Evolutionary conservation across 768 basidiomycete species (phyloP).

Genomic region (Lactarius indigo): DNA sequence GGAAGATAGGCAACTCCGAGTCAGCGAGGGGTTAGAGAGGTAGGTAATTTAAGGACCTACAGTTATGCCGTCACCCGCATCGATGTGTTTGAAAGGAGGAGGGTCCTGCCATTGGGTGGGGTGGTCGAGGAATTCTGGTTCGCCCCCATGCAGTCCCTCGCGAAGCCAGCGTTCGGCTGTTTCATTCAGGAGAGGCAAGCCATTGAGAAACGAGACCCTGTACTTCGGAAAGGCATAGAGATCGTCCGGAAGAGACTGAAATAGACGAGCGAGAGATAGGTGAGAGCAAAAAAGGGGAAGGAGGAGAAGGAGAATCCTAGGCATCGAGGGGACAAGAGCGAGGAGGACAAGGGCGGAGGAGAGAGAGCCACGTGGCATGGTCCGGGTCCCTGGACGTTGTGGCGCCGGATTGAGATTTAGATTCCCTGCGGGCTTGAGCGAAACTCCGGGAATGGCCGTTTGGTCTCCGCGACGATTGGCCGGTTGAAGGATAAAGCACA

Average conservation of each 20-base stretch:
- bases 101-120: constrained; percentile 40
- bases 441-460: constrained; percentile 22
- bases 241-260: constrained; percentile 77
- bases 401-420: constrained; percentile 25
- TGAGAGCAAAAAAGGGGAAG: constrained; percentile 4
- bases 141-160: constrained; percentile 69
- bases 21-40: constrained; percentile 7
- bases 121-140: constrained; percentile 72
- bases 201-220: constrained; percentile 73
- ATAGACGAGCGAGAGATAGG: constrained; percentile 27
- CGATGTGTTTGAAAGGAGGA: constrained; percentile 55
- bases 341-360: constrained; percentile 22
- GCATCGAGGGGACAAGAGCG: constrained; percentile 27
- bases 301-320: background rate
- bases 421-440: constrained; percentile 8
- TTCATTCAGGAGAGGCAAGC: constrained; percentile 65
- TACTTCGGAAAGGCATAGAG: constrained; percentile 80
- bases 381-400: constrained; percentile 27
- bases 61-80: constrained; percentile 43
- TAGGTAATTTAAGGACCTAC: constrained; percentile 12
- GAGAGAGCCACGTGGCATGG: constrained; percentile 20
- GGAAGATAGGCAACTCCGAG: background rate
- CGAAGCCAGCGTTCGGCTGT: constrained; percentile 74
- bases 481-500: constrained; percentile 15
- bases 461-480: constrained; percentile 25